A percentile compares a stretch with the other conserved stretches of the same genome.
Conservation (phyloP, 2,329 filamentous ascomycete species). For the Fusarium circinatum region DNA sequence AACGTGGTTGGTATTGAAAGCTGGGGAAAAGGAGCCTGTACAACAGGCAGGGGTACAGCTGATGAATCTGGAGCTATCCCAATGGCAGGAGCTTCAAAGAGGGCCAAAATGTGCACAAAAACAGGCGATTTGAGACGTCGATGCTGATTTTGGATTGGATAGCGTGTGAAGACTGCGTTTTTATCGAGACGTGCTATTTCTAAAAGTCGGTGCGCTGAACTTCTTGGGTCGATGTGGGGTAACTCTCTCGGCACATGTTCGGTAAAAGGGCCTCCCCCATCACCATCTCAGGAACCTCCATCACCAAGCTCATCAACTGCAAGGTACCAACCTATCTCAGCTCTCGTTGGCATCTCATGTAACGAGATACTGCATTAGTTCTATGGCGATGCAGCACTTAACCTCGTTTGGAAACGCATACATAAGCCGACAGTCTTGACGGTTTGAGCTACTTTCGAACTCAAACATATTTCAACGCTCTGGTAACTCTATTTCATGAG, state of each 20-base stretch:
- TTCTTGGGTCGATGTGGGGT: conserved; percentile 53
- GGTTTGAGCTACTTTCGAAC: not conserved
- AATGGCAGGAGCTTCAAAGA: not conserved
- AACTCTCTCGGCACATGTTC: conserved; percentile 27
- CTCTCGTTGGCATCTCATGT: not conserved
- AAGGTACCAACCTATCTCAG: not conserved
- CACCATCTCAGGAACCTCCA: not conserved
- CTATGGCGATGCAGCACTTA: not conserved
- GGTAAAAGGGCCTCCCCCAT: conserved; percentile 10
- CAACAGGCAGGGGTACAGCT: conserved; percentile 17
- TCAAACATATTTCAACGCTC: not conserved
- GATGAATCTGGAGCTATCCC: conserved; percentile 17
- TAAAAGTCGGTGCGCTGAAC: conserved; percentile 54
- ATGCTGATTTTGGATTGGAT: conserved; percentile 31
- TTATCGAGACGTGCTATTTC: conserved; percentile 50
- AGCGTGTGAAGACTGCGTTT: conserved; percentile 48
- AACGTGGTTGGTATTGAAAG: conserved; percentile 31
- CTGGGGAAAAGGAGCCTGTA: conserved; percentile 28
- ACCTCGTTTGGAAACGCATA: not conserved
- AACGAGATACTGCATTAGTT: not conserved
- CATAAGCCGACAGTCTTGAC: not conserved
- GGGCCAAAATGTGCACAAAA: conserved; percentile 1
- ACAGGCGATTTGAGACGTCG: conserved; percentile 12
- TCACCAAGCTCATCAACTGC: not conserved
- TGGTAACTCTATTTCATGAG: not conserved